Percentiles rank a stretch among this genome's conserved stretches.
Conservation (phyloP, 2,329 filamentous ascomycete genomes). For the Pleomassaria siparia region DNA sequence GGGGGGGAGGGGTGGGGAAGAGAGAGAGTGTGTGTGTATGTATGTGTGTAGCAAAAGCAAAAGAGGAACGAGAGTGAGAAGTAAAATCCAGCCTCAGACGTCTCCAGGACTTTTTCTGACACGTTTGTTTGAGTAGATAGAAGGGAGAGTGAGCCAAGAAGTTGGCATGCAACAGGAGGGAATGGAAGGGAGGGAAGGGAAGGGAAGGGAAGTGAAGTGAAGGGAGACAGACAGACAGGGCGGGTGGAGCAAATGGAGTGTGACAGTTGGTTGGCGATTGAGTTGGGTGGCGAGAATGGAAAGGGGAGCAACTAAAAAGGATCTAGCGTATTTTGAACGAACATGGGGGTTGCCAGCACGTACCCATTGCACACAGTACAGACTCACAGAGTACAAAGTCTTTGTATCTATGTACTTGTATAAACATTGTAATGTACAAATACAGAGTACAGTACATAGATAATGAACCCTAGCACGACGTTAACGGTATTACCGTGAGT, state of each 20-base stretch:
- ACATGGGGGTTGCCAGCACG: too few relatives aligned
- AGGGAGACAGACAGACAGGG: slow-evolving; percentile 2
- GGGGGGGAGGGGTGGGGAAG: too few relatives aligned
- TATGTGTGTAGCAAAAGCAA: neutral
- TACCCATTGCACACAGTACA: too few relatives aligned
- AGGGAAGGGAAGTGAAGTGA: neutral
- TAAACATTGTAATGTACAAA: too few relatives aligned
- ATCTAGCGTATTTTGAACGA: too few relatives aligned
- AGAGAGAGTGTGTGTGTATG: neutral
- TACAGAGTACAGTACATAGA: too few relatives aligned
- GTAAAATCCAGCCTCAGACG: slow-evolving; percentile 3
- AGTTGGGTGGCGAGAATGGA: slow-evolving; percentile 3
- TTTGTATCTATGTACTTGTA: too few relatives aligned
- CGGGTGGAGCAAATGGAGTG: slow-evolving; percentile 6
- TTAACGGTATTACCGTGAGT: too few relatives aligned
- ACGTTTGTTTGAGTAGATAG: too few relatives aligned
- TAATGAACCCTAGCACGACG: too few relatives aligned
- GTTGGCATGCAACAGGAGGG: slow-evolving; percentile 5
- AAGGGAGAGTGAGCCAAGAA: slow-evolving; percentile 7
- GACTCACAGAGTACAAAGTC: too few relatives aligned
- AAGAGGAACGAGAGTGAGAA: slow-evolving; percentile 5
- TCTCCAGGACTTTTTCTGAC: slow-evolving; percentile 12
- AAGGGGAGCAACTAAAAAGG: too few relatives aligned
- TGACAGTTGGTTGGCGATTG: slow-evolving; percentile 4
- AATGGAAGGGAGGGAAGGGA: slow-evolving; percentile 5